Conservation (phyloP, 495 filamentous ascomycete genomes). For the Acidiella bohemica region DNA sequence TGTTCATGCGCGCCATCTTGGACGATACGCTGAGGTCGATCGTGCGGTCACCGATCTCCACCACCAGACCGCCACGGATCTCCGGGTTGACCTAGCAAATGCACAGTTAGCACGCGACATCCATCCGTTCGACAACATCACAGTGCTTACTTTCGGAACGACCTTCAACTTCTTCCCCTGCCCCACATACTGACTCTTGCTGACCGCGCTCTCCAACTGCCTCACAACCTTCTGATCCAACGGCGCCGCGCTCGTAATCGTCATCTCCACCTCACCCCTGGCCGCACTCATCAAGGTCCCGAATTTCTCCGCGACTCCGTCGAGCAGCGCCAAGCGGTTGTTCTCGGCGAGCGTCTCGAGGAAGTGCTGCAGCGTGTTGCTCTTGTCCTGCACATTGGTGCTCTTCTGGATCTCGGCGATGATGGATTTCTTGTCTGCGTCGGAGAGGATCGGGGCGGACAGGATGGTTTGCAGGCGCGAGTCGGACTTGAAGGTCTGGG, state of each 20-base stretch:
- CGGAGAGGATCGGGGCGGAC: conserved; percentile 61
- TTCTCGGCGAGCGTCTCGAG: conserved; percentile 80
- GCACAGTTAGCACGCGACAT: conserved; percentile 6
- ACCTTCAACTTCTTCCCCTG: conserved; percentile 96
- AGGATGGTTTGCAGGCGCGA: conserved; percentile 63
- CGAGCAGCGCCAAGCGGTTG: conserved; percentile 77
- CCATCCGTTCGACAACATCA: not conserved
- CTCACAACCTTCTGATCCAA: conserved; percentile 73
- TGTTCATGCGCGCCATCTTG: conserved; percentile 97
- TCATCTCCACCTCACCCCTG: conserved; percentile 83
- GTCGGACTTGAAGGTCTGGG: conserved; percentile 62
- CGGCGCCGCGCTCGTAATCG: conserved; percentile 77
- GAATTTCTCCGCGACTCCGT: conserved; percentile 80
- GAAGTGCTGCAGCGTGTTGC: conserved; percentile 85
- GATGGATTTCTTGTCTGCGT: conserved; percentile 68
- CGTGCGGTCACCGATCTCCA: conserved; percentile 95
- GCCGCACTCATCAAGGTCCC: conserved; percentile 70
- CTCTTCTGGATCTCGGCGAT: conserved; percentile 72
- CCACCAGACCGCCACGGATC: conserved; percentile 82
- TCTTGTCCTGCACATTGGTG: conserved; percentile 52
- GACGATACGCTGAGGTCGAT: conserved; percentile 92
- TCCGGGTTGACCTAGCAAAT: conserved; percentile 69
- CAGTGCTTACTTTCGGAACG: conserved; percentile 58
- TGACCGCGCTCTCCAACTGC: conserved; percentile 73
- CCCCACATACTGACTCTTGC: conserved; percentile 78